phyloP scores from a whole-genome alignment of 768 basidiomycete genomes.

The Lentinula boryana region DNA sequence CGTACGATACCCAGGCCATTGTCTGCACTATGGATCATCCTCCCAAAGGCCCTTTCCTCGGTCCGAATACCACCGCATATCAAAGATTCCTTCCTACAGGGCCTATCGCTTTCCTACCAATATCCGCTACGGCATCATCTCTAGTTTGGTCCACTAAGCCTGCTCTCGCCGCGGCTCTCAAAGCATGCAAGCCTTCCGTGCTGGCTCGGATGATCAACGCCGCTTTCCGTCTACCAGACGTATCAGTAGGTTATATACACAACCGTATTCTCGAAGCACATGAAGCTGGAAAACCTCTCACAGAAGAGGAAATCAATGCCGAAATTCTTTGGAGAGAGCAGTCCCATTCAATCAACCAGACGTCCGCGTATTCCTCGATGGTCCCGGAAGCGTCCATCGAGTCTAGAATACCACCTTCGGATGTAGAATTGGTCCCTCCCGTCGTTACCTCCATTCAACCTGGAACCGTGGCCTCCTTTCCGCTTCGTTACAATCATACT shows the following conservation, averaged over 20 bases:
- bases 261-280: slow-evolving; percentile 52
- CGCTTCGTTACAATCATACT: slow-evolving; percentile 80
- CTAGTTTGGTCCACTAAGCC: slow-evolving; percentile 94
- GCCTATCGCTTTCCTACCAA: slow-evolving; percentile 91
- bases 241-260: slow-evolving; percentile 67
- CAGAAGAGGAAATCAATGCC: slow-evolving; percentile 41
- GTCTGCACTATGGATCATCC: slow-evolving; percentile 83
- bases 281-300: slow-evolving; percentile 36
- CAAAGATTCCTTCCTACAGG: slow-evolving; percentile 95
- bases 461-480: slow-evolving; percentile 82
- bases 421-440: slow-evolving; percentile 67
- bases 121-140: slow-evolving; percentile 72
- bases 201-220: slow-evolving; percentile 80
- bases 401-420: slow-evolving; percentile 53
- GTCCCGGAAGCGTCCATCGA: slow-evolving; percentile 14
- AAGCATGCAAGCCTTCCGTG: slow-evolving; percentile 55
- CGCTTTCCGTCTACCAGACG: slow-evolving; percentile 78
- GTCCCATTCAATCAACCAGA: slow-evolving; percentile 57
- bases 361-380: slow-evolving; percentile 58
- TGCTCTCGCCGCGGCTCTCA: slow-evolving; percentile 64
- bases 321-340: slow-evolving; percentile 73
- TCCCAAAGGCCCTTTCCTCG: slow-evolving; percentile 55
- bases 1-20: slow-evolving; percentile 83
- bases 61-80: slow-evolving; percentile 76
- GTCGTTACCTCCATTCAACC: slow-evolving; percentile 64